phyloP scores from a whole-genome alignment of 202 grass and related monocot genomes.

The Schoenoplectus tabernaemontani region DNA sequence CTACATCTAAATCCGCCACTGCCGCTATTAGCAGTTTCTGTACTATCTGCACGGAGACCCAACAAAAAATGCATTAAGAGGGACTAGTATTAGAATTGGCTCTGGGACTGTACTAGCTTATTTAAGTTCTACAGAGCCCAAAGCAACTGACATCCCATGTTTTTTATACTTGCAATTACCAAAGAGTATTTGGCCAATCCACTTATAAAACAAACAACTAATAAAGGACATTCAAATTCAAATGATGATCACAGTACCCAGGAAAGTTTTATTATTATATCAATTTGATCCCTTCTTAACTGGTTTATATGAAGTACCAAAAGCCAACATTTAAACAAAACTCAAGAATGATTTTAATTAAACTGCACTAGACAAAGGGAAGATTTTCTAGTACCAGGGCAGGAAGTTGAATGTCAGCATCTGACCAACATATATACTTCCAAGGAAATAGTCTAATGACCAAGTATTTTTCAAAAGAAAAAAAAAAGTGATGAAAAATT shows the following conservation, averaged over 20 bases:
- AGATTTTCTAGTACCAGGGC: neutral
- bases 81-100: neutral
- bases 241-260: no score
- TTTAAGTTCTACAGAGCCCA: neutral
- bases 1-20: conserved; percentile 88
- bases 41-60: conserved; percentile 60
- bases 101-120: neutral
- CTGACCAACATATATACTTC: neutral
- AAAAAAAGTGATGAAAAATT: no score
- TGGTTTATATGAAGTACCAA: neutral
- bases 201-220: no score
- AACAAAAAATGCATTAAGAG: conserved; percentile 7
- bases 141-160: neutral
- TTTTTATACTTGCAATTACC: neutral
- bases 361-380: neutral
- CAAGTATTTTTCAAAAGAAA: no score
- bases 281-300: neutral
- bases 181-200: neutral
- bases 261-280: neutral
- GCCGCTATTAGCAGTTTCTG: conserved; percentile 90
- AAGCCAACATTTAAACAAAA: neutral
- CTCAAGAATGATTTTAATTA: neutral
- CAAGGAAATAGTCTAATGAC: neutral
- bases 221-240: neutral
- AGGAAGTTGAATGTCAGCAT: conserved; percentile 4